phyloP scores from a whole-genome alignment of 495 filamentous ascomycete genomes.

The Aspergillus nanangensis region DNA sequence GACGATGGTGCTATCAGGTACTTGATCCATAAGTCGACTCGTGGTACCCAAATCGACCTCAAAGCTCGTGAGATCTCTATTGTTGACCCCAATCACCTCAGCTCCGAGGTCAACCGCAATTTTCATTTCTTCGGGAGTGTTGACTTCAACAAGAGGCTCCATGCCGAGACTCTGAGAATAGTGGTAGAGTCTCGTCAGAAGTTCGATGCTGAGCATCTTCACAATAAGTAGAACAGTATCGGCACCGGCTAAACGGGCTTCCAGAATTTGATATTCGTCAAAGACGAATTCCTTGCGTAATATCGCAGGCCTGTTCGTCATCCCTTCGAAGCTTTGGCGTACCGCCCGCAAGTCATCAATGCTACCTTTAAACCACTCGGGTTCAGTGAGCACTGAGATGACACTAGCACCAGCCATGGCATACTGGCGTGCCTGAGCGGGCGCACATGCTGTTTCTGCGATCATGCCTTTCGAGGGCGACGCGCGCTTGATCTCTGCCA shows the following conservation, averaged over 20 bases:
- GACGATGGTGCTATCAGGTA: conserved; percentile 80
- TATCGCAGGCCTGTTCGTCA: conserved; percentile 87
- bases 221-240: conserved; percentile 96
- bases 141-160: conserved; percentile 97
- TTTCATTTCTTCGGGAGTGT: conserved; percentile 89
- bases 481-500: conserved; percentile 96
- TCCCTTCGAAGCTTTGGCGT: conserved; percentile 78
- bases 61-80: conserved; percentile 91
- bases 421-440: conserved; percentile 85
- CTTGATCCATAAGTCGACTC: conserved; percentile 79
- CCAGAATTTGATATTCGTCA: conserved; percentile 96
- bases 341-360: conserved; percentile 91
- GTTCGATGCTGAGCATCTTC: conserved; percentile 83
- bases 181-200: conserved; percentile 74
- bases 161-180: conserved; percentile 91
- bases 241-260: conserved; percentile 88
- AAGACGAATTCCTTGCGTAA: conserved; percentile 97
- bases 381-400: conserved; percentile 96
- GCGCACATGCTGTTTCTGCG: conserved; percentile 78
- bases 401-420: conserved; percentile 91
- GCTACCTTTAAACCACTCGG: conserved; percentile 97
- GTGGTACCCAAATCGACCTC: conserved; percentile 96
- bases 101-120: conserved; percentile 80
- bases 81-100: conserved; percentile 97
- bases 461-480: conserved; percentile 97